Evolutionary conservation across 495 filamentous ascomycete species (phyloP).

Genomic region (Penicillium subrubescens): DNA sequence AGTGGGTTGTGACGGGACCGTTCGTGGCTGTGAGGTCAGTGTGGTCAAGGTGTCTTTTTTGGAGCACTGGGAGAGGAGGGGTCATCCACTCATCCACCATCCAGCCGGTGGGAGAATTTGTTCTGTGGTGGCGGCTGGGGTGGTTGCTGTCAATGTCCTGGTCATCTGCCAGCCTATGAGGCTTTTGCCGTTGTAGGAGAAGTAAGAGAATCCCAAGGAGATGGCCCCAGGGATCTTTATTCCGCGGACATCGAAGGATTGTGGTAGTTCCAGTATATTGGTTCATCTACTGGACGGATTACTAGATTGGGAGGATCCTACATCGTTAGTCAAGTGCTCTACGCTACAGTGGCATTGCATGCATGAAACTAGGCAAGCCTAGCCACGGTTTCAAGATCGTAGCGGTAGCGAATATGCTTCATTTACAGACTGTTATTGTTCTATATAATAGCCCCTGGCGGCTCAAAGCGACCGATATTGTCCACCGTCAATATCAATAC

Average conservation of each 20-base stretch:
- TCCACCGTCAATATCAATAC: neutral
- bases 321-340: neutral
- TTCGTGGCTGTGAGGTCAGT: slow-evolving; percentile 1
- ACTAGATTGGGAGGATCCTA: neutral
- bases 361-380: neutral
- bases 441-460: neutral
- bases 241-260: neutral
- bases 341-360: neutral
- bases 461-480: neutral
- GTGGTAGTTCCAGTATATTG: neutral
- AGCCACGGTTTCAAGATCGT: neutral
- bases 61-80: neutral
- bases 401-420: neutral
- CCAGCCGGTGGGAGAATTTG: neutral
- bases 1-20: neutral
- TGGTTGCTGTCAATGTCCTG: neutral
- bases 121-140: neutral
- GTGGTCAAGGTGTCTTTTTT: neutral
- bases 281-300: neutral
- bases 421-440: neutral
- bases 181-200: neutral
- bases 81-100: neutral
- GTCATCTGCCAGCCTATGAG: neutral
- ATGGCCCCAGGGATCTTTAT: neutral
- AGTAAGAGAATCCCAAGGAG: neutral